A percentile compares a stretch with the other conserved stretches of the same genome.
Evolutionary conservation across 2,329 filamentous ascomycete species (phyloP).

Genomic region (Sclerotinia spermophila): DNA sequence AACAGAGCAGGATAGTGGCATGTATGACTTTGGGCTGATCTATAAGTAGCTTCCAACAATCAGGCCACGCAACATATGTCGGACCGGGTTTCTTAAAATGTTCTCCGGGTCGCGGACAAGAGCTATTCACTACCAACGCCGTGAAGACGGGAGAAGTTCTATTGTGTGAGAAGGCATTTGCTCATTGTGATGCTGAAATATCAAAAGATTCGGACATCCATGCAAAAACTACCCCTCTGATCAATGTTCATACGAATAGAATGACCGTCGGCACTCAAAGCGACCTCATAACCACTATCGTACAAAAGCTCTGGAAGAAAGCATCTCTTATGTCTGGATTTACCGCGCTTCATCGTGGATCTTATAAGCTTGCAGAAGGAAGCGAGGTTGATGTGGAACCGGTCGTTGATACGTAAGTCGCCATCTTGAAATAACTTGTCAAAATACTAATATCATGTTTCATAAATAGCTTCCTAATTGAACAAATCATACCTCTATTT

Average conservation of each 20-base stretch:
- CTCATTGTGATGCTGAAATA: constrained; percentile 18
- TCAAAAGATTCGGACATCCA: background rate
- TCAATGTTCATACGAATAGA: constrained; percentile 12
- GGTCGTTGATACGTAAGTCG: constrained; percentile 22
- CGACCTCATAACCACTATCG: constrained; percentile 17
- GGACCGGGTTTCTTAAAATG: constrained; percentile 17
- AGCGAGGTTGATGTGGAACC: constrained; percentile 16
- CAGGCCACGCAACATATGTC: constrained; percentile 24
- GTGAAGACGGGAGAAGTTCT: constrained; percentile 24
- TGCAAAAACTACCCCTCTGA: constrained; percentile 7
- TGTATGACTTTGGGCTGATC: constrained; percentile 22
- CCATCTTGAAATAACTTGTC: background rate
- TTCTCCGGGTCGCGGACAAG: constrained; percentile 14
- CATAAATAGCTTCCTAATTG: constrained; percentile 18
- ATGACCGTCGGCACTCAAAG: constrained; percentile 17
- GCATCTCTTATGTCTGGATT: constrained; percentile 20
- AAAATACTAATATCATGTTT: background rate
- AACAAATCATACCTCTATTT: constrained; percentile 19
- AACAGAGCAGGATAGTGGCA: constrained; percentile 21
- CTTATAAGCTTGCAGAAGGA: constrained; percentile 7
- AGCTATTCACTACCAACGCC: constrained; percentile 21
- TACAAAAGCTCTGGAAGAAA: constrained; percentile 20
- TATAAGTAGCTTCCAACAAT: constrained; percentile 20
- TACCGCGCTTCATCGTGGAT: constrained; percentile 19
- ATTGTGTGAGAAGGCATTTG: constrained; percentile 26